Evolutionary conservation across 2,329 filamentous ascomycete genomes (phyloP), one percentile per base, ranked within the genome.

Genomic region (Aspergillus sp.): DNA sequence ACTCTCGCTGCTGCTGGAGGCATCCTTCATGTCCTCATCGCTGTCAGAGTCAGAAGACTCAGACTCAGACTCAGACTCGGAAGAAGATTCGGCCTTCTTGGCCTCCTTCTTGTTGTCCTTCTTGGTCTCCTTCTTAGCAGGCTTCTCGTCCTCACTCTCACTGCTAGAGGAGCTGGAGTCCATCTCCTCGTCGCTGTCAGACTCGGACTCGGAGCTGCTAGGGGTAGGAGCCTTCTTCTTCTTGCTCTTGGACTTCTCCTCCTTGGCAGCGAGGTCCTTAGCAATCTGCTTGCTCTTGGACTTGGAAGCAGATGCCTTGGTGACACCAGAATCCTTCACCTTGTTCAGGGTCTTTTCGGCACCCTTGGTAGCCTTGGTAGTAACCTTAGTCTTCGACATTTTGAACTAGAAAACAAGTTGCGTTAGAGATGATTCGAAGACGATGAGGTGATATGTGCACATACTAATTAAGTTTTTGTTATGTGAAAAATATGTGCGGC

Each of bases 381-480:
- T 50, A 59, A 61, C 56, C 62, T 73, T 71, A 43, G 67, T 65
- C 62, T 73, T 73, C 39, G 69, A 69, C 67, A 71, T 71, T 54
- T 57, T 70, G 59, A 58, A 56, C 59, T 51, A 36, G 33, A 42
- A 35, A 34, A 10, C 39, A 31, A 29, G 43, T 42, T 40, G 37
- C 37, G 35, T 37, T 11, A 13, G 37, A n/a, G 31, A 32, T 32
- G n/a, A 4, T 32, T 32, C 31, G 4, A 19, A 19, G 19, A 19
- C 2, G 19, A 19, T 19, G n/a, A n/a, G n/a, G 19, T 19, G 19
- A 19, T 4, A 19, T 19, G 19, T 19, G 19, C 19, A 19, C 19
- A 19, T 19, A 19, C 19, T 19, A n/a, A 32, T 8, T 32, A 32
- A 32, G 31, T 32, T 9, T 32, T 32, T 32, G 8, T 32, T 2